Evolutionary conservation across 2,329 filamentous ascomycete species (phyloP), one percentile per base, ranked within the genome.

Genomic region (Penicillium sp.): DNA sequence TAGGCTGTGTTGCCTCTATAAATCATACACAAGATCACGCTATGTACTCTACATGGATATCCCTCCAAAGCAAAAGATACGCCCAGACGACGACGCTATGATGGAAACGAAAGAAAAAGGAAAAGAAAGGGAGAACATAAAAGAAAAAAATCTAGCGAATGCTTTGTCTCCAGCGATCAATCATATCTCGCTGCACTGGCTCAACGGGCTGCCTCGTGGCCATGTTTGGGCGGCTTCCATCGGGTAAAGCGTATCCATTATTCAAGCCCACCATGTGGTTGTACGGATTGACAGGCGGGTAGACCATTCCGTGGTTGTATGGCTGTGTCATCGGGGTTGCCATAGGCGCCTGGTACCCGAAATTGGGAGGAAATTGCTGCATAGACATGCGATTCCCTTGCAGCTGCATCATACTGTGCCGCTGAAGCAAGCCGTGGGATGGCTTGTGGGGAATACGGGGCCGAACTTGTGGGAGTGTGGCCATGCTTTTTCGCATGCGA

Each of bases 111-210:
- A 28, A 15, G 33, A 37, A 39, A 41, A 40, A 4, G 33, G 43
- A 28, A 32, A 42, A 36, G 33, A 26, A 37, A 43, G 13, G 34
- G 11, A 30, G 23, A 40, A 36, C 33, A 32, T 11, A 43, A 31
- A 39, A 39, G 20, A 39, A 33, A 23, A 17, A 36, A 41, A 19
- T 20, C 37, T 53, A 63, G 21, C 51, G 53, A 38, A 69, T 60
- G 40, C 67, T 68, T 48, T 75, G 69, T 54, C 78, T 72, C 79
- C 79, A 82, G 21, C 72, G 74, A 64, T 81, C 77, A 61, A 82
- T 80, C 43, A 76, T 65, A 43, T 75, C 77, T 38, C 76, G 66
- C 54, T 79, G 76, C 37, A 66, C 66, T 4, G 70, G 63, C 55
- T 77, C 70, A 56, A 75, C 64, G n/a, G 58, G 54, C 18, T 58